Evolutionary conservation across 2,329 filamentous ascomycete species (phyloP), one percentile per base, ranked within the genome.

Genomic region (Calonectria crousiana): DNA sequence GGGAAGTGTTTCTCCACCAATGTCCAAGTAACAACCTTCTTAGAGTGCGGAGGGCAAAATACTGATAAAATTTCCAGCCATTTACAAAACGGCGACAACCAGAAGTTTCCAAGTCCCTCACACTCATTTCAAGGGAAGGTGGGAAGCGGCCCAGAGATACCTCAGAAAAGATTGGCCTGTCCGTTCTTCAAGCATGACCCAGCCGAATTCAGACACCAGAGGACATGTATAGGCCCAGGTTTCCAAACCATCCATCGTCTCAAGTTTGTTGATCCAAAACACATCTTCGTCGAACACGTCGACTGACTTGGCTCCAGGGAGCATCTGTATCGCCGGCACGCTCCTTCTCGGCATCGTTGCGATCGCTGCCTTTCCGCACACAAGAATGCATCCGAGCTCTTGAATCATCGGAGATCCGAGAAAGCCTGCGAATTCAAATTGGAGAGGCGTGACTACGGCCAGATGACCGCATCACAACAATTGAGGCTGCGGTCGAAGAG

Each of bases 201-300:
- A 16, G 13, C 18, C 18, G 30, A 18, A 13, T 65, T 65, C 28
- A 49, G 44, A 20, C 26, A 65, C 30, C 30, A 2, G 10, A 65
- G 60, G 11, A 65, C 60, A n/a, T 65, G 60, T 20, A 32, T 65
- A 47, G 60, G 60, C 2, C 60, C 60, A 18, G 60, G 60, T 4
- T 65, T 65, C 23, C 38, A 65, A 49, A 65, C 41, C 20, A 65
- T 65, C 11, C 60, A 65, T 38, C 26, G 38, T 10, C 60, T 65
- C 26, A 65, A 65, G 60, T 49, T 13, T 3, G 60, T 26, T 62
- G 32, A 9, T 11, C 32, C 32, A 34, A 34, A 64, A 47, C n/a
- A 6, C 20, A 38, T 16, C 26, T 23, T 49, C n/a, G 28, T 49
- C 36, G 2, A 53, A 18, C 9, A 8, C 26, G 28, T 49, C 28